Evolutionary conservation across 352 stramenopile species (phyloP), one percentile per base, ranked within the genome.

Genomic region (Hyaloperonospora arabidopsidis): DNA sequence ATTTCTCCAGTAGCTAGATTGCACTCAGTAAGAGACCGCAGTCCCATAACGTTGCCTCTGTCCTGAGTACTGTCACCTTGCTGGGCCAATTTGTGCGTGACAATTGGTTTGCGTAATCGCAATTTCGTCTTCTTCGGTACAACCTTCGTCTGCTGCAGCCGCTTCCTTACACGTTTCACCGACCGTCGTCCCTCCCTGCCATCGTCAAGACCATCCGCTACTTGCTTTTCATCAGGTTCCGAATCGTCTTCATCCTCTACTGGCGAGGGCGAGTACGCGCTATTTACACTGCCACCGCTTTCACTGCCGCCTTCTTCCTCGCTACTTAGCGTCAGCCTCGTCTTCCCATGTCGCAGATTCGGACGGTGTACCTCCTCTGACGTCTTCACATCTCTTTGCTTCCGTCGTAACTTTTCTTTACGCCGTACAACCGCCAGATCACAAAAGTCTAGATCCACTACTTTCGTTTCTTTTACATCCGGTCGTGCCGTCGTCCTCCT

Each of bases 351-450:
- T 15, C 58, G 28, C 18, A 68, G 45, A 19, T 72, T 60, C 40
- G 69, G 57, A 0, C 45, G 49, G 23, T 76, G 71, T 58, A 86
- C 74, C 18, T 84, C 63, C 15, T 70, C 57, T 0, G 63, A 79
- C 1, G 52, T 64, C 14, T 49, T 54, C 0, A 69, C 62, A 23
- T 57, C 48, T 12, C 64, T 72, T 13, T 74, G 74, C 43, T 72
- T 75, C 25, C 69, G 63, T 52, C 70, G 52, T 59, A 84, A 63
- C 7, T 56, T 61, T 57, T 86, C 76, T 48, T 84, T 86, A 11
- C 74, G 72, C 14, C 65, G 61, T 23, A 89, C 52, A 28, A 87
- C 74, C 5, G 73, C 76, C 3, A 76, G 74, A 45, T 86, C 66
- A 1, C 75, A 68, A 29, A 72, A 68, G 0, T 76, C 74, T 17